phyloP scores from a whole-genome alignment of 192 early-diverging fungal genomes.

The Dimargaris verticillata region DNA sequence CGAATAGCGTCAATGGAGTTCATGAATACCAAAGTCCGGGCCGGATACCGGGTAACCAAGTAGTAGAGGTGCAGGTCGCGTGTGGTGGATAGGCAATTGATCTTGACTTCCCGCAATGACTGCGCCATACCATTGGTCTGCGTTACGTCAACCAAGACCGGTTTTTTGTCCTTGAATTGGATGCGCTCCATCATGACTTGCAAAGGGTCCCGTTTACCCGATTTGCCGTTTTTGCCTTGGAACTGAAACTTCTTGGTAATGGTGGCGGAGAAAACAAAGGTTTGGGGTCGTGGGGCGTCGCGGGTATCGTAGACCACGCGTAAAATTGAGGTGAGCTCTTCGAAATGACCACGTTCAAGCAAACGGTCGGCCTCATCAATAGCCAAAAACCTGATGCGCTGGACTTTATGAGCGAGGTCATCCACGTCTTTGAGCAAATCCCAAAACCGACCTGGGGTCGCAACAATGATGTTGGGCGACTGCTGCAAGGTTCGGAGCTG shows the following conservation, averaged over 20 bases:
- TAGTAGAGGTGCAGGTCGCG: conserved; percentile 83
- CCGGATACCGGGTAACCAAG: conserved; percentile 68
- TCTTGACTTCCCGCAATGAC: conserved; percentile 58
- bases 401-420: conserved; percentile 32
- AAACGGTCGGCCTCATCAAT: conserved; percentile 76
- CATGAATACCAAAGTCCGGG: conserved; percentile 84
- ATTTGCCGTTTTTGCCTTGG: conserved; percentile 15
- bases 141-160: conserved; percentile 60
- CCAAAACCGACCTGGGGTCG: conserved; percentile 69
- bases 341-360: conserved; percentile 64
- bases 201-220: conserved; percentile 20
- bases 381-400: conserved; percentile 47
- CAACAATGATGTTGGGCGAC: conserved; percentile 57
- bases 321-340: conserved; percentile 48
- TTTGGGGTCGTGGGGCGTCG: conserved; percentile 39
- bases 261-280: conserved; percentile 89
- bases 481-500: conserved; percentile 57
- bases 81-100: conserved; percentile 70
- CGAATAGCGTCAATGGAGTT: conserved; percentile 90
- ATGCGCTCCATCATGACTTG: conserved; percentile 58
- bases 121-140: conserved; percentile 45
- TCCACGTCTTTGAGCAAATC: conserved; percentile 43
- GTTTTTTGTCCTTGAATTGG: conserved; percentile 57
- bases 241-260: conserved; percentile 35
- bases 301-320: conserved; percentile 13